Base-by-base conservation (phyloP, 108 stramenopile genomes). In the Seminavis robusta region DNA sequence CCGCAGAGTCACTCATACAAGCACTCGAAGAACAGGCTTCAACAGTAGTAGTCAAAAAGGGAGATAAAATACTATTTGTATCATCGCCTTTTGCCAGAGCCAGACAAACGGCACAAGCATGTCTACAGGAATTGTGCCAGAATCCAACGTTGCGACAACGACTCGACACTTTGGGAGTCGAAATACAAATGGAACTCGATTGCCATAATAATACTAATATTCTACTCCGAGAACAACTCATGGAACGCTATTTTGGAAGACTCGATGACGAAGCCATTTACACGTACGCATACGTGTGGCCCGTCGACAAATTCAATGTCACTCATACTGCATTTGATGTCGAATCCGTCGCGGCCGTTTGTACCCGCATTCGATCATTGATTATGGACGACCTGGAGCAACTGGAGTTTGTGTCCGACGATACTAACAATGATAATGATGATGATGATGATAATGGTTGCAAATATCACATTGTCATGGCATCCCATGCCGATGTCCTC, bases 41-140 rank as follows among this genome's bases (percentile, higher is more conserved):
- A 31, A 1, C 26, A 36, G 59, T 64, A 39, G 57, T 43, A 7
- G 58, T 44, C 10, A 37, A 44, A 8, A 17, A 54, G 11, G 70
- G 79, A 21, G 69, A 67, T 25, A 46, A 67, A 9, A 62, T 91
- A 10, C 49, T 77, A 16, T 83, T 91, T 51, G 59, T 81, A 26
- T 80, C 81, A n/a, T 86, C 85, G 10, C 89, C 89, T 2, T 86
- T 91, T 73, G 85, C 89, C 9, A 57, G 89, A 33, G 89, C 70
- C 20, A 17, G 61, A 65, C 21, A 59, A 73, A 59, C 25, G 56
- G 89, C 89, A 1, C 45, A 76, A 55, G 81, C 78, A 2, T 91
- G 89, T 56, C 50, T 80, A 26, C 52, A 38, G n/a, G 60, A 42
- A 4, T 7, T 38, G 16, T 24, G 13, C 36, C 2, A 17, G 25